phyloP scores from a whole-genome alignment of 169 alveolate genomes.

The Plasmodium billcollinsi region DNA sequence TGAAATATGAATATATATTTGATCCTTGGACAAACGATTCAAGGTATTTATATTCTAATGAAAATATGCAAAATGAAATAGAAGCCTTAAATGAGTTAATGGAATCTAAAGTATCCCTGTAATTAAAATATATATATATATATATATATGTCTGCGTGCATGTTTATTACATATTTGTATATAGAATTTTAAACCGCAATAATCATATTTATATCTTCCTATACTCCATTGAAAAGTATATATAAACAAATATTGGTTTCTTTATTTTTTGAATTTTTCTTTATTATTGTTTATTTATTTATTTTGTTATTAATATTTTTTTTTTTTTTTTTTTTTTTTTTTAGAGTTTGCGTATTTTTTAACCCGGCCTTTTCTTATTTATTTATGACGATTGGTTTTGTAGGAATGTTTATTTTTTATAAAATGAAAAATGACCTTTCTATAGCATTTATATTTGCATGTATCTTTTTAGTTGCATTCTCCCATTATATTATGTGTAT shows the following conservation, averaged over 20 bases:
- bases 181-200: not conserved
- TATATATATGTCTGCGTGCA: too few relatives aligned
- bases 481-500: constrained; percentile 43
- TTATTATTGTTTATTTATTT: not conserved
- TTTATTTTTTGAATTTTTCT: not conserved
- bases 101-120: constrained; percentile 53
- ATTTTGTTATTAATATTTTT: not conserved
- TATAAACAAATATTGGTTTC: not conserved
- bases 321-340: not conserved
- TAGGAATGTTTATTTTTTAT: constrained; percentile 3
- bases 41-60: constrained; percentile 60
- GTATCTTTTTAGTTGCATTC: constrained; percentile 40
- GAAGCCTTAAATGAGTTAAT: constrained; percentile 44
- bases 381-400: constrained; percentile 17
- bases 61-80: constrained; percentile 49
- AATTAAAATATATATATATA: not conserved
- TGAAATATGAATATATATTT: constrained; percentile 34
- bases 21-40: constrained; percentile 64
- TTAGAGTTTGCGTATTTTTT: constrained; percentile 29
- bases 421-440: constrained; percentile 4
- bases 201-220: not conserved
- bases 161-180: not conserved
- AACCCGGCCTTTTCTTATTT: constrained; percentile 32
- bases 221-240: not conserved
- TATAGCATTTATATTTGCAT: constrained; percentile 24